Conservation (phyloP, 805 yeast genomes). For the Candida piceae region DNA sequence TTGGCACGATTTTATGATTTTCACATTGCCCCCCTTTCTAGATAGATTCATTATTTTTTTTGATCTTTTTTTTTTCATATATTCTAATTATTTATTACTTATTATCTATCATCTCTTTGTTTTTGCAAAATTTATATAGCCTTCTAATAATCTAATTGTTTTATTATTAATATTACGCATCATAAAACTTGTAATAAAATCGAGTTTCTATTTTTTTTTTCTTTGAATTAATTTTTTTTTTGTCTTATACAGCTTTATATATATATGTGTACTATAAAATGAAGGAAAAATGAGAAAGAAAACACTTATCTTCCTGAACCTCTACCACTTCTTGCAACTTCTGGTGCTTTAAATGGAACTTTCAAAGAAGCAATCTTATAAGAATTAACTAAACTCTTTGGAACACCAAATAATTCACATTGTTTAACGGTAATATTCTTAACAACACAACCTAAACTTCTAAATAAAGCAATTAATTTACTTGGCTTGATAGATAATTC, state of each 20-base stretch:
- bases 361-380: constrained; percentile 78
- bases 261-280: too few species aligned
- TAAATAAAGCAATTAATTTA: constrained; percentile 60
- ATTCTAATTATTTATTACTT: too few species aligned
- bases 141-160: too few species aligned
- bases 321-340: constrained; percentile 55
- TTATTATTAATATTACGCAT: too few species aligned
- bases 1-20: too few species aligned
- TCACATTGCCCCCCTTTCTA: too few species aligned
- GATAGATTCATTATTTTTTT: constrained; percentile 1
- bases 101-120: background rate
- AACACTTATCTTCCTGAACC: constrained; percentile 4
- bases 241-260: too few species aligned
- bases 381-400: constrained; percentile 44
- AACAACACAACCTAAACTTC: constrained; percentile 76
- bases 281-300: background rate
- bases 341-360: constrained; percentile 89
- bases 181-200: too few species aligned
- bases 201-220: too few species aligned
- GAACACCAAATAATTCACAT: constrained; percentile 67
- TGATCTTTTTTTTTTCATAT: background rate
- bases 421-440: constrained; percentile 69
- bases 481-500: constrained; percentile 81
- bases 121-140: too few species aligned
- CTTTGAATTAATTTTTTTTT: too few species aligned